A percentile compares a stretch with the other conserved stretches of the same genome.
These are phyloP conservation scores for Venturia nashicola DNA, from an alignment of 2,329 filamentous ascomycete genomes.

Conservation along the genomic window DNA sequence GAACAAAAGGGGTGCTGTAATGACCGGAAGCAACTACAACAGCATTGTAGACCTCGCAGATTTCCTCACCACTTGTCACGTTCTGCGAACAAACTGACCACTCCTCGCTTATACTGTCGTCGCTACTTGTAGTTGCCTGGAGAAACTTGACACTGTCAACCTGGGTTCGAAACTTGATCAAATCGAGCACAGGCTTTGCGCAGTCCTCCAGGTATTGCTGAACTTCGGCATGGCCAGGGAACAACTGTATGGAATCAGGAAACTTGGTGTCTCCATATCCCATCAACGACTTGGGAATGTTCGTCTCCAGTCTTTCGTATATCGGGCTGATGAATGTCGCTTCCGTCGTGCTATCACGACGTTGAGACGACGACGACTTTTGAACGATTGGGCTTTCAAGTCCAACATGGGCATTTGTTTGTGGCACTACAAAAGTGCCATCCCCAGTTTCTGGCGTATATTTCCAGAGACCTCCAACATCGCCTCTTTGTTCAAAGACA, in stretches of 20 bases:
- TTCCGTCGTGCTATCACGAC: conserved; percentile 14
- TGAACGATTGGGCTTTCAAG: conserved; percentile 51
- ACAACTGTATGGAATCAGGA: conserved; percentile 51
- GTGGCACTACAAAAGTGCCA: conserved; percentile 45
- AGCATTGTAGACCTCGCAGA: conserved; percentile 41
- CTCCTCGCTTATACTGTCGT: conserved; percentile 12
- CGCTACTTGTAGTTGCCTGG: background rate
- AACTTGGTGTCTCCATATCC: conserved; percentile 61
- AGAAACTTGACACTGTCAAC: conserved; percentile 45
- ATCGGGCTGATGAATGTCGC: conserved; percentile 69
- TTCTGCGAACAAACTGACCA: conserved; percentile 52
- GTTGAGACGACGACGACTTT: background rate
- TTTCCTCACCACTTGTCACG: conserved; percentile 30
- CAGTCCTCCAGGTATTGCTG: conserved; percentile 64
- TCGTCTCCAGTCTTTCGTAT: conserved; percentile 74
- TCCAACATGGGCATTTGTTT: conserved; percentile 49
- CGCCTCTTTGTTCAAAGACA: conserved; percentile 69
- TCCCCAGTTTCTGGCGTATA: conserved; percentile 46
- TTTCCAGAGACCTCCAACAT: conserved; percentile 77
- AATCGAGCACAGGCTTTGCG: conserved; percentile 50
- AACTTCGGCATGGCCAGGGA: conserved; percentile 60
- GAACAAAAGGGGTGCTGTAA: conserved; percentile 34
- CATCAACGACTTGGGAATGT: conserved; percentile 77
- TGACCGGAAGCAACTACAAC: conserved; percentile 36
- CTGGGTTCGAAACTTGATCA: conserved; percentile 59